Conservation (phyloP, 805 yeast species). For the Metschnikowia cubensis region DNA sequence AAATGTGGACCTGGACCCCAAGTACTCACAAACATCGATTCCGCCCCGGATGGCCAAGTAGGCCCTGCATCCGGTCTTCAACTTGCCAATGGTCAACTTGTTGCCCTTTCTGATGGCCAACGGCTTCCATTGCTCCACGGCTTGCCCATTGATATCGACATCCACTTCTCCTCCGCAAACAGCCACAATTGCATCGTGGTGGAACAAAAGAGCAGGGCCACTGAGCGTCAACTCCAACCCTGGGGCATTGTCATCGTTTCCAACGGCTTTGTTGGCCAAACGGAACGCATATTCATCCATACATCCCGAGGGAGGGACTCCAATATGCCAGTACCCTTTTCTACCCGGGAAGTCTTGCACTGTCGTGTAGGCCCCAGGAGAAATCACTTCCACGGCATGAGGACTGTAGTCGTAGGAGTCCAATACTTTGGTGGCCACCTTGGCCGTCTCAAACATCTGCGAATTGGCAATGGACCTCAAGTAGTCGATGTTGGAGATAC, state of each 20-base stretch:
- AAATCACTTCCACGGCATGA: conserved; percentile 74
- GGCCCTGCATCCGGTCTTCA: conserved; percentile 79
- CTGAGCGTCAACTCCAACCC: conserved; percentile 84
- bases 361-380: conserved; percentile 94
- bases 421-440: conserved; percentile 82
- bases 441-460: conserved; percentile 75
- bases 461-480: conserved; percentile 81
- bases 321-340: conserved; percentile 79
- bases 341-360: conserved; percentile 96
- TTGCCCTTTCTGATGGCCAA: conserved; percentile 69
- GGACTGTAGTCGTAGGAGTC: conserved; percentile 79
- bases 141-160: conserved; percentile 59
- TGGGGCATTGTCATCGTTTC: conserved; percentile 77
- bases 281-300: conserved; percentile 94
- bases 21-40: conserved; percentile 86
- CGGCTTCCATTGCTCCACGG: conserved; percentile 68
- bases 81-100: conserved; percentile 74
- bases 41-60: conserved; percentile 91
- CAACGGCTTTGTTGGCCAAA: conserved; percentile 85
- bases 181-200: conserved; percentile 70
- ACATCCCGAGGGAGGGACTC: conserved; percentile 98
- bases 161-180: conserved; percentile 82
- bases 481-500: conserved; percentile 86
- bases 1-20: conserved; percentile 95
- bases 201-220: conserved; percentile 87